Conservation (phyloP, 2,329 filamentous ascomycete genomes). For the Emericellopsis atlantica region DNA sequence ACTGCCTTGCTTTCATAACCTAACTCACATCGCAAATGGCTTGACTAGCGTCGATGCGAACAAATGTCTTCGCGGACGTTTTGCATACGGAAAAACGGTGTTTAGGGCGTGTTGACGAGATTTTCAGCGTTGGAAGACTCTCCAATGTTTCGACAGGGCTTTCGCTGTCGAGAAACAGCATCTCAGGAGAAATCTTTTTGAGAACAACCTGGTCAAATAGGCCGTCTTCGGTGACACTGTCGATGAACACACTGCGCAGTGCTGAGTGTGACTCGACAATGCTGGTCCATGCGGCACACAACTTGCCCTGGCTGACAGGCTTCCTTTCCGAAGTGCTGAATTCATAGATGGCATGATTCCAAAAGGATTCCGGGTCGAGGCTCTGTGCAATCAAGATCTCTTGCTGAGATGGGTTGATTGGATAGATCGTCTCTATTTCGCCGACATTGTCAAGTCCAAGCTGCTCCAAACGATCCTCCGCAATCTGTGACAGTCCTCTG, state of each 20-base stretch:
- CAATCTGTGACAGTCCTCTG: constrained; percentile 29
- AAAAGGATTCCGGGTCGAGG: constrained; percentile 24
- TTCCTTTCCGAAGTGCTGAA: constrained; percentile 23
- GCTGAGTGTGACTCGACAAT: constrained; percentile 31
- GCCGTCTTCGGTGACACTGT: constrained; percentile 32
- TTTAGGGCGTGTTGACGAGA: constrained; percentile 24
- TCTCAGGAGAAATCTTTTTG: constrained; percentile 31
- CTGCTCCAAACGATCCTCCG: constrained; percentile 24
- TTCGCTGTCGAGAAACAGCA: constrained; percentile 38
- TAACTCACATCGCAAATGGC: constrained; percentile 32
- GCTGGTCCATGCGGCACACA: constrained; percentile 37
- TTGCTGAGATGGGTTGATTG: constrained; percentile 34
- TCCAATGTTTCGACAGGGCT: constrained; percentile 21
- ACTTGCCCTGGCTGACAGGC: constrained; percentile 25
- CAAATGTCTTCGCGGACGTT: constrained; percentile 25
- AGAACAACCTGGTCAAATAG: constrained; percentile 38
- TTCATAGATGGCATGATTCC: constrained; percentile 34
- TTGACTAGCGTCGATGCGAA: constrained; percentile 38
- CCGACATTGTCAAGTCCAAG: constrained; percentile 25
- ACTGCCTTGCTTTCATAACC: background rate
- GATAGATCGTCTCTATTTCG: constrained; percentile 36
- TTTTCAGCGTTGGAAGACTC: constrained; percentile 26
- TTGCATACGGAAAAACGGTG: constrained; percentile 39
- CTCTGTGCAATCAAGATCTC: constrained; percentile 34
- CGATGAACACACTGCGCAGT: constrained; percentile 37